Evolutionary conservation across 345 rosid species (phyloP), one percentile per base, ranked within the genome.

Genomic region (Pugionium cornutum): DNA sequence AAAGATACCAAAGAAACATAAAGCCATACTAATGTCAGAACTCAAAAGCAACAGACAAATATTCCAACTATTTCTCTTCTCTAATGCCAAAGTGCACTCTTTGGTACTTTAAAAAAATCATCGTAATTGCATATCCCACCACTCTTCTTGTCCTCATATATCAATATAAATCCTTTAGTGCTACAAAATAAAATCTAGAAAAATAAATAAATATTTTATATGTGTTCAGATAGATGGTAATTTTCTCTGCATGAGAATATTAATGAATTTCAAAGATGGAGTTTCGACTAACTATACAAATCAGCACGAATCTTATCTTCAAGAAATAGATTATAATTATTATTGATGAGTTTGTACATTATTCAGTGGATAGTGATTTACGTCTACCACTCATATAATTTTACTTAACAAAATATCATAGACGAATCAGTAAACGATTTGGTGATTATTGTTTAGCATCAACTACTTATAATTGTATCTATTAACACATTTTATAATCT

Each of bases 21-120:
- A 68, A 58, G 30, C 35, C 35, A 49, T 7, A 68, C 5, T 58
- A 32, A 49, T 58, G 45, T 58, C 37, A 68, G 66, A 68, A 58
- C 51, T 40, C 41, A 67, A 57, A 68, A 68, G 65, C 43, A 49
- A 39, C 18, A 39, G 64, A 67, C 64, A 47, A 57, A 18, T 57
- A 18, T 57, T 58, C 65, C 58, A 57, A 48, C 50, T 58, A 59
- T 59, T 58, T 41, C 45, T 68, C 58, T 6, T 18, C 25, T 39
- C 26, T 68, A 6, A 68, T 49, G 44, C 42, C 36, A 32, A 40
- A 1, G 10, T 68, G 30, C n/a, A 50, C 3, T 39, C 42, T 39
- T 39, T 3, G 7, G 6, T 7, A 39, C 7, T 39, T 39, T 7
- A 4, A 7, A 3, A 39, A 18, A 18, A 18, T 18, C 18, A 18